Base-by-base conservation (phyloP, 257 asterid genomes). In the Cruciata laevipes region DNA sequence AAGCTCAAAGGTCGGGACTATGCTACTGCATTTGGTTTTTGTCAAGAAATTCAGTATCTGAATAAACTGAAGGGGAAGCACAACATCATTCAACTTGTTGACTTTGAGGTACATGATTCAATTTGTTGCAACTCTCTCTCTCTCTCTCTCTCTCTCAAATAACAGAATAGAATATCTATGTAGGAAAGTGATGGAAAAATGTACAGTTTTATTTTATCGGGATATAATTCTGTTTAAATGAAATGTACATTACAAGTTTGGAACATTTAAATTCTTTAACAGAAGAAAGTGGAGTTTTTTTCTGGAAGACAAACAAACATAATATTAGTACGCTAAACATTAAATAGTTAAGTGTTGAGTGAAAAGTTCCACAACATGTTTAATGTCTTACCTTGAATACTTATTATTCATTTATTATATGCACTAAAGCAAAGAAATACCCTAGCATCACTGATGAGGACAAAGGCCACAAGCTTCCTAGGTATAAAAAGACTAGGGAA, bases 1-100 rank as follows among this genome's bases (percentile, higher is more conserved):
- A 90, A 87, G 78, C 97, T 94, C 67, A 93, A 85, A 84, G 99
- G 99, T 52, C 99, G 97, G 71, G 99, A 94, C 72, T 88, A 88
- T 79, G 96, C 95, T 70, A 90, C 99, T 47, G 96, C 99, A 31
- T 88, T 67, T 82, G 99, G 99, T 42, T 94, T 94, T 82, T 94
- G 95, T 82, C 97, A 94, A 77, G 99, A 94, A 80, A 90, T 94
- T 51, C 85, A 80, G 71, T 94, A 94, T 75, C 79, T 94, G 56
- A 88, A 86, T 80, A 84, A 75, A 74, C 69, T 94, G 79, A 90
- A 74, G 82, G 97, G 99, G 68, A 94, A 76, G 82, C 78, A 74
- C 83, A 77, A 94, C 81, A 94, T 94, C 75, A 94, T 94, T 83
- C 97, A 88, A 79, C 95, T 94, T 37, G 66, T 94, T 73, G 97